Conservation (phyloP, 2,329 filamentous ascomycete species). For the Coleophoma cylindrospora region DNA sequence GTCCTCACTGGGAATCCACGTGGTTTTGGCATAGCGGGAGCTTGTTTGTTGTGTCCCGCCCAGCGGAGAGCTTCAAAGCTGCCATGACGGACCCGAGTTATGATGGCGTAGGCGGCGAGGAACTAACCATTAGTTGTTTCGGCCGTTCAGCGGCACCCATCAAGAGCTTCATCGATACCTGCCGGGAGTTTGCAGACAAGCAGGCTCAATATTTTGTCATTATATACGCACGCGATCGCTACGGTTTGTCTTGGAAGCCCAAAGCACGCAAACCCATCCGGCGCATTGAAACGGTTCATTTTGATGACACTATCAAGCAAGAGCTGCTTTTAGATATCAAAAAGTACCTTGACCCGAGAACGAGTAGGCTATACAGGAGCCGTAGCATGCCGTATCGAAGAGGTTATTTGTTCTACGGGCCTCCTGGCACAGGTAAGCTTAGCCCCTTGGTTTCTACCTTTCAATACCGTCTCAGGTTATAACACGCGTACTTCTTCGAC, state of each 20-base stretch:
- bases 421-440: slow-evolving; percentile 65
- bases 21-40: slow-evolving; percentile 32
- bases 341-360: slow-evolving; percentile 40
- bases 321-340: slow-evolving; percentile 41
- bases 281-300: slow-evolving; percentile 44
- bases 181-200: slow-evolving; percentile 41
- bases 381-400: slow-evolving; percentile 70
- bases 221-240: slow-evolving; percentile 40
- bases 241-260: slow-evolving; percentile 42
- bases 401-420: slow-evolving; percentile 72
- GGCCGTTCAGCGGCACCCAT: slow-evolving; percentile 45
- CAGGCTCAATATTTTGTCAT: slow-evolving; percentile 45
- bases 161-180: slow-evolving; percentile 38
- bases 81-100: slow-evolving; percentile 28
- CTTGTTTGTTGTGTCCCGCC: no score
- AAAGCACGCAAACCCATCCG: slow-evolving; percentile 43
- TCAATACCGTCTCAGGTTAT: no score
- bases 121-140: slow-evolving; percentile 41
- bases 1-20: slow-evolving; percentile 37
- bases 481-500: no score
- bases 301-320: slow-evolving; percentile 38
- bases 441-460: no score
- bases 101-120: slow-evolving; percentile 37
- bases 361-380: slow-evolving; percentile 83
- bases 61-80: no score